These are phyloP conservation scores for Ophiocordyceps camponoti-leonardi DNA, from an alignment of 2,329 filamentous ascomycete genomes.

Conservation along the genomic window DNA sequence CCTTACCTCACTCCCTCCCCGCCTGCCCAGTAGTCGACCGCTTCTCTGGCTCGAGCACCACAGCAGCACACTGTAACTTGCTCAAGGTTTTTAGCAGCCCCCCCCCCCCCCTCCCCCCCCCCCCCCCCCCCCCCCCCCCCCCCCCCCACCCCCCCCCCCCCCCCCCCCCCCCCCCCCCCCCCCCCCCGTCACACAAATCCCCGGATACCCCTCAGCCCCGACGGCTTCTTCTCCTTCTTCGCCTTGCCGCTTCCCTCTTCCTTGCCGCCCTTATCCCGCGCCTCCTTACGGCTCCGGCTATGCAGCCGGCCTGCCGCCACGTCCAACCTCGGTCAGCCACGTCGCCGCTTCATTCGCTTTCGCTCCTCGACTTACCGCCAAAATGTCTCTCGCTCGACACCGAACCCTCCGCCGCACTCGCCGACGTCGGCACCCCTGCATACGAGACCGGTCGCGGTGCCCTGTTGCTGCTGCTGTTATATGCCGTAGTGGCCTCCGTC, in stretches of 20 bases:
- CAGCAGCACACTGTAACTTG: too few relatives aligned
- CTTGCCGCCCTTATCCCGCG: constrained; percentile 25
- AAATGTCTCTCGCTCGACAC: constrained; percentile 21
- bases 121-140: too few relatives aligned
- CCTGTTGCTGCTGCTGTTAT: constrained; percentile 21
- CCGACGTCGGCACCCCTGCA: constrained; percentile 10
- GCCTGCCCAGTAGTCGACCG: too few relatives aligned
- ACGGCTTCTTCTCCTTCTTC: constrained; percentile 19
- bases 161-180: too few relatives aligned
- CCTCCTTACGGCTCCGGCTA: constrained; percentile 28
- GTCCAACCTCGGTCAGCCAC: constrained; percentile 7
- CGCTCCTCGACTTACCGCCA: constrained; percentile 21
- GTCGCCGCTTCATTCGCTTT: not conserved
- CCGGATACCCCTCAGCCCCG: constrained; percentile 22
- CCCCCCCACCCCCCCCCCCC: not conserved
- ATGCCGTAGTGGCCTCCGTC: constrained; percentile 17
- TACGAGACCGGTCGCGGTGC: constrained; percentile 23
- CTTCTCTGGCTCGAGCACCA: too few relatives aligned
- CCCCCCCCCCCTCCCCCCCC: too few relatives aligned
- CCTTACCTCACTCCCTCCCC: too few relatives aligned
- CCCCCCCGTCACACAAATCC: constrained; percentile 14
- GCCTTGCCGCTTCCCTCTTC: constrained; percentile 20
- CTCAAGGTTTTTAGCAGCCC: too few relatives aligned
- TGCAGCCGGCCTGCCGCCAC: constrained; percentile 24
- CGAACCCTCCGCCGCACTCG: constrained; percentile 16